phyloP scores from a whole-genome alignment of 352 stramenopile genomes.

The Pythium periplocum region DNA sequence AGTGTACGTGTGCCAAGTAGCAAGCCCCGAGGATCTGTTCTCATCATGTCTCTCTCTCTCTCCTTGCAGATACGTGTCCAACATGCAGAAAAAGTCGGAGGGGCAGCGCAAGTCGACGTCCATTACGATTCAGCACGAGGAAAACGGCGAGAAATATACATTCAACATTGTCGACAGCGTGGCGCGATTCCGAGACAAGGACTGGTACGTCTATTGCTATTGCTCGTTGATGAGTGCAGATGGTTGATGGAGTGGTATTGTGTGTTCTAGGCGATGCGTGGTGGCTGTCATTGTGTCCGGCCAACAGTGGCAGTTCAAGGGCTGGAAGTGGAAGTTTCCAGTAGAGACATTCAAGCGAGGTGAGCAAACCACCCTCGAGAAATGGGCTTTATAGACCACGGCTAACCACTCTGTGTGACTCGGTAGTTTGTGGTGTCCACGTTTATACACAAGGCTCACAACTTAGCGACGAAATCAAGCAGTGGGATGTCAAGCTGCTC shows the following conservation, averaged over 20 bases:
- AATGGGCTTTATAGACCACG: neutral
- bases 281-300: constrained; percentile 88
- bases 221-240: neutral
- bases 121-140: constrained; percentile 76
- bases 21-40: no score
- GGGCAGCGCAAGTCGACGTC: constrained; percentile 75
- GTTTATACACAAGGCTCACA: constrained; percentile 83
- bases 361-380: constrained; percentile 9
- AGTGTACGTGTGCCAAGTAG: constrained; percentile 34
- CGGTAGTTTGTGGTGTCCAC: constrained; percentile 70
- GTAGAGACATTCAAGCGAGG: constrained; percentile 90
- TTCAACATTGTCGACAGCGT: constrained; percentile 90
- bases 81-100: constrained; percentile 85
- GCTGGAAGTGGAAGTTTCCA: constrained; percentile 91
- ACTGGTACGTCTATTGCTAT: constrained; percentile 51
- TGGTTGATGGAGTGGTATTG: neutral
- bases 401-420: constrained; percentile 6
- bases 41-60: neutral
- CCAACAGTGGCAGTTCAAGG: constrained; percentile 91
- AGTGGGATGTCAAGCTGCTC: constrained; percentile 88
- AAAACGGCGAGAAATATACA: constrained; percentile 74
- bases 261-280: constrained; percentile 62
- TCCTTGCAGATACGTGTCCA: constrained; percentile 42
- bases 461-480: constrained; percentile 79
- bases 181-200: constrained; percentile 76